Base-by-base conservation (phyloP, 768 basidiomycete genomes). In the Fomitopsis pulvina region DNA sequence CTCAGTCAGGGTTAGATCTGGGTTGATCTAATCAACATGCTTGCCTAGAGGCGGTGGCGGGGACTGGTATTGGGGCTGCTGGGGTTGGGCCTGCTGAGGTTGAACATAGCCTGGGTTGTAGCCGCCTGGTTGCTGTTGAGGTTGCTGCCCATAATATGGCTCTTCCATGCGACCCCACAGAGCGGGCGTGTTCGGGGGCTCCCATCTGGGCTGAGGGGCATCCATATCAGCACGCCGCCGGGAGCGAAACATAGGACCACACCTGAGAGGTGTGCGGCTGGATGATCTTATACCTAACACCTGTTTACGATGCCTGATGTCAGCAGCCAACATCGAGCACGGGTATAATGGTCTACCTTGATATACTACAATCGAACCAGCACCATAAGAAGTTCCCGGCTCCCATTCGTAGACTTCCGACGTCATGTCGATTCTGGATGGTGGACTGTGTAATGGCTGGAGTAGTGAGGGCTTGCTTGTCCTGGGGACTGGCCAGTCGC, bases 251-350 rank as follows among this genome's bases (percentile, higher is more conserved):
- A 8, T 41, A 38, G 25, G 14, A 52, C n/a, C 61, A 48, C 54
- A 79, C 85, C 74, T 86, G 82, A 26, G 86, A 85, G 47, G 60
- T 66, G 67, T 89, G 87, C 8, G 83, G 69, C 59, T 87, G 85
- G 55, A 87, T 78, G 65, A 83, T 83, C 65, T 79, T 81, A 71
- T 87, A 89, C 37, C 64, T 66, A 54, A 65, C 61, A 34, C 78
- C 84, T 83, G 56, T 22, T 26, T 39, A 45, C 18, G 40, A 24
- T 12, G 40, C n/a, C n/a, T n/a, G n/a, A 20, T 20, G 40, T 28
- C 14, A 37, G 4, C 14, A 37, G 5, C 14, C 34, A 37, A 14
- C 34, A 12, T n/a, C n/a, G n/a, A n/a, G n/a, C n/a, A n/a, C n/a
- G n/a, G n/a, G n/a, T n/a, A n/a, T n/a, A n/a, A n/a, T n/a, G n/a